Evolutionary conservation across 2,329 filamentous ascomycete genomes (phyloP), one percentile per base, ranked within the genome.

Genomic region (Ampelomyces quisqualis): DNA sequence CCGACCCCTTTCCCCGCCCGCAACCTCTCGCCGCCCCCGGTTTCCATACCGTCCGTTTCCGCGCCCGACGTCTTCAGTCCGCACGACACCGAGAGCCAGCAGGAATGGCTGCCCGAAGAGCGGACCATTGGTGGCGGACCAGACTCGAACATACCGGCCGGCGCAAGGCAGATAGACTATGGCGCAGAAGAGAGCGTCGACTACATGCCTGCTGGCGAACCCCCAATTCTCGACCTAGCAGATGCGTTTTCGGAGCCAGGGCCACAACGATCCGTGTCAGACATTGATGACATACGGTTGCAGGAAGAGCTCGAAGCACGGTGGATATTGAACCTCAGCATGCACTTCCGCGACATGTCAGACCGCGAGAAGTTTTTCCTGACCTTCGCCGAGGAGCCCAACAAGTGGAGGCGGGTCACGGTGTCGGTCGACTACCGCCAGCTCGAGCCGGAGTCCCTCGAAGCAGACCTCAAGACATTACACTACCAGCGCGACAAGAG

Each of bases 341-440:
- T 98, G 93, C 90, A 95, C 68, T 98, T 96, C 68, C 82, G 90
- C 44, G 93, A 98, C 70, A 85, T 86, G 58, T 94, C 90, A 9
- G 87, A 88, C 57, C 81, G 91, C 29, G 93, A 98, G 68, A 98
- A 98, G 68, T 97, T 97, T 73, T 98, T 97, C 67, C 84, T 98
- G 49, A 97, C 93, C 0, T 98, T 88, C 65, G 88, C 90, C 33
- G 86, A 95, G 65, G 79, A 80, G 33, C 83, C 88, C 4, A 85
- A 81, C 48, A 75, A 81, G 47, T 95, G 90, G 88, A 82, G 89
- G 40, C 80, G 91, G 34, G 86, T 98, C 35, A 97, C 93, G 2
- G 83, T 98, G 20, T 96, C 93, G 1, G 81, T 94, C 56, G 93
- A 98, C 70, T 98, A 97, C 69, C 84, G 90, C 44, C 75, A 86